These are phyloP conservation scores for Eutypella sp. DNA, from an alignment of 2,329 filamentous ascomycete species.

Conservation along the genomic window DNA sequence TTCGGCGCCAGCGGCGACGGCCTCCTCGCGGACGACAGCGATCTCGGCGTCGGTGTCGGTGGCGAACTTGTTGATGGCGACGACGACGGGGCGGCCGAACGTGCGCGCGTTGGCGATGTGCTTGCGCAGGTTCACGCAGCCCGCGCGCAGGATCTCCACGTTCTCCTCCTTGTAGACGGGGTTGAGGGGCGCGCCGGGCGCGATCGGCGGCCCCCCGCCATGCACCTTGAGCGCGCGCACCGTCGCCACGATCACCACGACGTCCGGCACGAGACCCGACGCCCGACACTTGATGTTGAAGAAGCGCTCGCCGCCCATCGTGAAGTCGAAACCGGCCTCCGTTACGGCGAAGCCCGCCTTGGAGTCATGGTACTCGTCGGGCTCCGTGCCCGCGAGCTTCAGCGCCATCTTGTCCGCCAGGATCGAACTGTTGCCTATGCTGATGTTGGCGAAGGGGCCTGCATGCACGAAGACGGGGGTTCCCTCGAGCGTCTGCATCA, in stretches of 20 bases:
- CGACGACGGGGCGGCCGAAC: conserved; percentile 90
- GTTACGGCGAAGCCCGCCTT: conserved; percentile 93
- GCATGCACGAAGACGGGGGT: conserved; percentile 97
- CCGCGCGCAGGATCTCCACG: conserved; percentile 80
- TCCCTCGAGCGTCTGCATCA: conserved; percentile 97
- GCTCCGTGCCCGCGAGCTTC: conserved; percentile 91
- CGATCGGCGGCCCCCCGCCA: conserved; percentile 90
- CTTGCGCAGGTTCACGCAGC: conserved; percentile 92
- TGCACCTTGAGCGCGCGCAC: conserved; percentile 96
- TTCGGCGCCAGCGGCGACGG: conserved; percentile 85
- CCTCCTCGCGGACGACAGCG: conserved; percentile 81
- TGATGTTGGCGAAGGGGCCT: conserved; percentile 97
- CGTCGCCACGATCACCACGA: conserved; percentile 91
- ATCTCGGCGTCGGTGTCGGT: conserved; percentile 94
- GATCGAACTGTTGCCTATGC: conserved; percentile 92
- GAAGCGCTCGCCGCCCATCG: conserved; percentile 98
- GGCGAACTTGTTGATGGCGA: conserved; percentile 94
- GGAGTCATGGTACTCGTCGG: conserved; percentile 75
- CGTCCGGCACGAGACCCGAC: conserved; percentile 86
- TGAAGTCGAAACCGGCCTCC: conserved; percentile 98
- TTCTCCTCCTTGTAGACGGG: conserved; percentile 93
- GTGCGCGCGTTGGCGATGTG: conserved; percentile 86
- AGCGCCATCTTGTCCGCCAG: conserved; percentile 92
- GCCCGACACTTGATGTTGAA: conserved; percentile 99
- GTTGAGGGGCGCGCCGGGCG: conserved; percentile 77